Evolutionary conservation across 2,329 filamentous ascomycete genomes (phyloP).

Genomic region (Tolypocladium ophioglossoides): DNA sequence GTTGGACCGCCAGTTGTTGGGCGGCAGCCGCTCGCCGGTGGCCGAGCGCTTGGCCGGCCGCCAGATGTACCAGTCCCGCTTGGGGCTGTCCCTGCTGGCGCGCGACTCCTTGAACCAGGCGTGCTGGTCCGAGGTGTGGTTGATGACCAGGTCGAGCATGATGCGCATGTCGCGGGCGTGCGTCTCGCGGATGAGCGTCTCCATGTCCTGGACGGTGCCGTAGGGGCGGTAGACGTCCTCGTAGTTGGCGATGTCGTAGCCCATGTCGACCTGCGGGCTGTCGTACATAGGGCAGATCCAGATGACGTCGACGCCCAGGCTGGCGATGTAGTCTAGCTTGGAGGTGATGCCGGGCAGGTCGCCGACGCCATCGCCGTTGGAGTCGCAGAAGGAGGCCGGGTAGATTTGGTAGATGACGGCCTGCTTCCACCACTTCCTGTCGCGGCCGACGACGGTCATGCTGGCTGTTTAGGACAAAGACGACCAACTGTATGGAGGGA

Average conservation of each 20-base stretch:
- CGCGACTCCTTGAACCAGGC: slow-evolving; percentile 61
- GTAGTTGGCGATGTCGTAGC: slow-evolving; percentile 61
- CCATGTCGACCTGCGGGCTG: slow-evolving; percentile 57
- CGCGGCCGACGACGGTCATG: slow-evolving; percentile 13
- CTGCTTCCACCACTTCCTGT: slow-evolving; percentile 43
- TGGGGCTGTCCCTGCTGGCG: slow-evolving; percentile 48
- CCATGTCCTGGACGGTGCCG: slow-evolving; percentile 56
- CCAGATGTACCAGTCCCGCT: slow-evolving; percentile 61
- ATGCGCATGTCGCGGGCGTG: slow-evolving; percentile 57
- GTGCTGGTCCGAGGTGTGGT: slow-evolving; percentile 65
- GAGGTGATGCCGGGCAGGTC: slow-evolving; percentile 53
- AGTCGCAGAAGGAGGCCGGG: slow-evolving; percentile 46
- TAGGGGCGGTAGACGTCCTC: slow-evolving; percentile 54
- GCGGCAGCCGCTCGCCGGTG: slow-evolving; percentile 53
- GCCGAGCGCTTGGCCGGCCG: slow-evolving; percentile 38
- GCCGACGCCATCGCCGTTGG: slow-evolving; percentile 48
- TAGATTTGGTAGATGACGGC: slow-evolving; percentile 49
- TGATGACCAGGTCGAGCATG: slow-evolving; percentile 67
- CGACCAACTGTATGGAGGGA: not conserved
- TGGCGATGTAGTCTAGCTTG: slow-evolving; percentile 50
- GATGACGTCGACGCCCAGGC: slow-evolving; percentile 51
- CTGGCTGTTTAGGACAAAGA: not conserved
- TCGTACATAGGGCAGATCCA: slow-evolving; percentile 60
- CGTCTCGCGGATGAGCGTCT: slow-evolving; percentile 47
- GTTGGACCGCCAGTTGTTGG: slow-evolving; percentile 64